Conservation (phyloP, 208 protist species). For the Crithidia acanthocephali region DNA sequence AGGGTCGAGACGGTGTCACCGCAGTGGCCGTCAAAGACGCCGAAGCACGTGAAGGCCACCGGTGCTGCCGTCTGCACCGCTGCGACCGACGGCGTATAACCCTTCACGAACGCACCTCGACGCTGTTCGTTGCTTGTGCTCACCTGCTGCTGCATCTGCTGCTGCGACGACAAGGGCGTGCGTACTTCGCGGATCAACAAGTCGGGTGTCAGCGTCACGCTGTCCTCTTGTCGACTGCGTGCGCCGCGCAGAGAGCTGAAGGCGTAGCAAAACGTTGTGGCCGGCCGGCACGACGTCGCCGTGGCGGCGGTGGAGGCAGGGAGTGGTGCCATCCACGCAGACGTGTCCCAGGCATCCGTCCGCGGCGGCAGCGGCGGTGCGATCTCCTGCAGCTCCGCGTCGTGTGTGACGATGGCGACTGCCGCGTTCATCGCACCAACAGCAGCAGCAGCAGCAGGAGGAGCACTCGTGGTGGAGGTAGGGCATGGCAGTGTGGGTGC, state of each 20-base stretch:
- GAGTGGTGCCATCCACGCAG: not conserved
- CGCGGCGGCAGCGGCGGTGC: too few species aligned
- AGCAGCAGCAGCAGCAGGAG: too few species aligned
- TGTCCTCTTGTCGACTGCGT: conserved; percentile 48
- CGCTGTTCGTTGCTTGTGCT: too few species aligned
- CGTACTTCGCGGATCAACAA: conserved; percentile 10
- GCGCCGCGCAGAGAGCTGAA: conserved; percentile 38
- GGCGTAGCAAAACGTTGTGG: conserved; percentile 18
- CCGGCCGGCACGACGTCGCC: not conserved
- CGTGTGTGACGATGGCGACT: too few species aligned
- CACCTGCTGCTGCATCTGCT: not conserved
- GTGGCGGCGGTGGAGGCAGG: not conserved
- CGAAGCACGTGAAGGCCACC: conserved; percentile 44
- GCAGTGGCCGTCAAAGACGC: conserved; percentile 83
- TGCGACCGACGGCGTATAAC: not conserved
- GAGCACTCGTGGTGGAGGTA: too few species aligned
- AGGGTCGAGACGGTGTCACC: conserved; percentile 52
- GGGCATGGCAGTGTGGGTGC: too few species aligned
- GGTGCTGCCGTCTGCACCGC: too few species aligned
- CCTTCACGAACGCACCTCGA: too few species aligned
- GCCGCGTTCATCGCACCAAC: too few species aligned
- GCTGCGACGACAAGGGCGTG: not conserved
- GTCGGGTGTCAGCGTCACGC: conserved; percentile 30
- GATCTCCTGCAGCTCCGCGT: too few species aligned
- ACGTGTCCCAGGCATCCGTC: not conserved